Conservation (phyloP, 345 rosid species). For the Kandelia obovata region DNA sequence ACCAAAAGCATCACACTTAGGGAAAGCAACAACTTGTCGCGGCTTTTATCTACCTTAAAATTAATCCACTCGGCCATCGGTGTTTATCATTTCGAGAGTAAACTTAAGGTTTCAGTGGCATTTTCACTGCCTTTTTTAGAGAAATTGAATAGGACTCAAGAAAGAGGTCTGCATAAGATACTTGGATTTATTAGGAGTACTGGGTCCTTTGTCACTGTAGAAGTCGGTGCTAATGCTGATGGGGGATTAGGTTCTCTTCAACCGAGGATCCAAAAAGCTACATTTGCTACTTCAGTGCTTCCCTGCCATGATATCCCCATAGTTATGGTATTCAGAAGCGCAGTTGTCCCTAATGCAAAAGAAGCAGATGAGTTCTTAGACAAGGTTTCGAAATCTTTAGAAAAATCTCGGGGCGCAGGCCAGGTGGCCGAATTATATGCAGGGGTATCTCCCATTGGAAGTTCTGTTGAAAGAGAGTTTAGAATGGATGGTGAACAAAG, state of each 20-base stretch:
- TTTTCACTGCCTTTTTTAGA: slow-evolving; percentile 38
- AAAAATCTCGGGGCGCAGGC: slow-evolving; percentile 14
- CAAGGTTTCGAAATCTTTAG: slow-evolving; percentile 24
- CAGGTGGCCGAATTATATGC: slow-evolving; percentile 28
- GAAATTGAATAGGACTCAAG: slow-evolving; percentile 23
- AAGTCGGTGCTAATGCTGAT: slow-evolving; percentile 18
- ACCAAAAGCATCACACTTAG: slow-evolving; percentile 31
- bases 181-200: slow-evolving; percentile 27
- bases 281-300: slow-evolving; percentile 21
- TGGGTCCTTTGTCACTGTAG: slow-evolving; percentile 29
- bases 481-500: slow-evolving; percentile 15
- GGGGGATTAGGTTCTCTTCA: slow-evolving; percentile 19
- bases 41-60: slow-evolving; percentile 30
- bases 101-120: slow-evolving; percentile 34
- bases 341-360: slow-evolving; percentile 16
- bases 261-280: slow-evolving; percentile 26
- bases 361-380: slow-evolving; percentile 26
- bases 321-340: slow-evolving; percentile 20
- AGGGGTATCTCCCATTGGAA: slow-evolving; percentile 22
- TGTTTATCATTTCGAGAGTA: slow-evolving; percentile 6
- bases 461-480: slow-evolving; percentile 9
- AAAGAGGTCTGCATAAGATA: slow-evolving; percentile 22
- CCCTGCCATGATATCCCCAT: slow-evolving; percentile 22
- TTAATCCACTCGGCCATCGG: slow-evolving; percentile 25
- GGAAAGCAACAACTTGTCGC: slow-evolving; percentile 18